Conservation (phyloP, 2,329 filamentous ascomycete species). For the Neofusicoccum parvum region DNA sequence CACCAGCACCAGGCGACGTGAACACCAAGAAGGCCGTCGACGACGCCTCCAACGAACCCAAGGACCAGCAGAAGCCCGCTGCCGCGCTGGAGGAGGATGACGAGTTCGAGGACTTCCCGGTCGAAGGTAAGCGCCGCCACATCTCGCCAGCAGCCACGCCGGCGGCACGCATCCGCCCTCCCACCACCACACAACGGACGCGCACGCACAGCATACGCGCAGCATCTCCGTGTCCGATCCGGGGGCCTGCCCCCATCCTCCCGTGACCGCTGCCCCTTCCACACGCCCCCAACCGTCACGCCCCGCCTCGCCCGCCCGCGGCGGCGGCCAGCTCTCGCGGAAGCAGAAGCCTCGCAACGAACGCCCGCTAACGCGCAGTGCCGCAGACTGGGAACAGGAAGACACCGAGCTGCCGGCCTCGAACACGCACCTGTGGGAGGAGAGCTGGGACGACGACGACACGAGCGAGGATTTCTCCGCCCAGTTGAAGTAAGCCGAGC, state of each 20-base stretch:
- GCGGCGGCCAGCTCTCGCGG: no score
- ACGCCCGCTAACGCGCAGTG: no score
- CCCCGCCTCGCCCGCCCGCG: no score
- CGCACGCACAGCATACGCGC: no score
- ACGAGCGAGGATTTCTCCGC: constrained; percentile 94
- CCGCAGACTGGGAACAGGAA: constrained; percentile 81
- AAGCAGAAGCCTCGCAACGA: no score
- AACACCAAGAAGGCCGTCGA: constrained; percentile 44
- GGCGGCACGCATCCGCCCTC: no score
- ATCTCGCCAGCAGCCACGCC: no score
- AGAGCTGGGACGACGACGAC: constrained; percentile 99
- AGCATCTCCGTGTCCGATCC: no score
- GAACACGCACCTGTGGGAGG: constrained; percentile 92
- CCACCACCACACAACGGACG: no score
- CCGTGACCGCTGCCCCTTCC: no score
- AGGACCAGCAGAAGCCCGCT: constrained; percentile 61
- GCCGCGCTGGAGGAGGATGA: constrained; percentile 90
- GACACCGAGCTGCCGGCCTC: constrained; percentile 80
- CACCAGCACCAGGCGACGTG: constrained; percentile 41
- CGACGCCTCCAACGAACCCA: constrained; percentile 37
- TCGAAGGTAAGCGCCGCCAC: constrained; percentile 67
- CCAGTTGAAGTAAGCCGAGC: constrained; percentile 76
- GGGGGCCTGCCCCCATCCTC: no score
- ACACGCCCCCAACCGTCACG: no score
- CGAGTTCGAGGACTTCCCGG: constrained; percentile 98